Conservation (phyloP, 306 rosid species). For the Pyrus betulifolia region DNA sequence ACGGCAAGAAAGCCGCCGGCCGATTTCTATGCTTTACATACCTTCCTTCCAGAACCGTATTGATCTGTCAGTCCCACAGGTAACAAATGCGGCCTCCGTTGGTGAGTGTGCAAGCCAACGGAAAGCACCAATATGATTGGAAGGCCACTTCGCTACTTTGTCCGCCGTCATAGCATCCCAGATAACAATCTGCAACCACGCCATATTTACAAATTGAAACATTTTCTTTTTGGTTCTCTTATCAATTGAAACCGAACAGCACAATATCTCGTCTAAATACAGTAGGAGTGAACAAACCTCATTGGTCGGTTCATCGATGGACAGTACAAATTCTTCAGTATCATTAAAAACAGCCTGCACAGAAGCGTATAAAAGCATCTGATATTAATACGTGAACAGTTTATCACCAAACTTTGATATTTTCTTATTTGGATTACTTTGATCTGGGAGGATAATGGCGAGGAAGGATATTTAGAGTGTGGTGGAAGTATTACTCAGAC, state of each 20-base stretch:
- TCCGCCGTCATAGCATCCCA: constrained; percentile 92
- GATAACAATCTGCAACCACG: constrained; percentile 54
- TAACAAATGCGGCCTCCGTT: constrained; percentile 57
- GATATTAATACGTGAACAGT: background rate
- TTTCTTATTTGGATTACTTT: background rate
- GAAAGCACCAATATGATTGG: constrained; percentile 77
- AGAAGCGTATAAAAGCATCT: background rate
- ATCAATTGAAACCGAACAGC: background rate
- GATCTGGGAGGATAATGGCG: background rate
- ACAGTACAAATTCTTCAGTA: constrained; percentile 76
- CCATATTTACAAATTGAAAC: constrained; percentile 18
- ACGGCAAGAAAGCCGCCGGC: background rate
- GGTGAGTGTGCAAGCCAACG: constrained; percentile 95
- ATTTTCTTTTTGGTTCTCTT: background rate
- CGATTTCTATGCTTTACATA: constrained; percentile 12
- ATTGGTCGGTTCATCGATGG: constrained; percentile 74
- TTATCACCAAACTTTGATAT: background rate
- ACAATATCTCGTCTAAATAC: background rate
- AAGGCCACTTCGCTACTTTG: constrained; percentile 76
- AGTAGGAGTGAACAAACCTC: constrained; percentile 53
- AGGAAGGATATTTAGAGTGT: background rate
- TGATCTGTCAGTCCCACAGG: constrained; percentile 84
- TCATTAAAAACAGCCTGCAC: constrained; percentile 75
- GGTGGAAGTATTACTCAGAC: background rate
- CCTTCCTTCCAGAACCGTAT: constrained; percentile 81